These are phyloP conservation scores for Ganoderma sinense DNA, from an alignment of 1,284 basidiomycete genomes.

Conservation along the genomic window DNA sequence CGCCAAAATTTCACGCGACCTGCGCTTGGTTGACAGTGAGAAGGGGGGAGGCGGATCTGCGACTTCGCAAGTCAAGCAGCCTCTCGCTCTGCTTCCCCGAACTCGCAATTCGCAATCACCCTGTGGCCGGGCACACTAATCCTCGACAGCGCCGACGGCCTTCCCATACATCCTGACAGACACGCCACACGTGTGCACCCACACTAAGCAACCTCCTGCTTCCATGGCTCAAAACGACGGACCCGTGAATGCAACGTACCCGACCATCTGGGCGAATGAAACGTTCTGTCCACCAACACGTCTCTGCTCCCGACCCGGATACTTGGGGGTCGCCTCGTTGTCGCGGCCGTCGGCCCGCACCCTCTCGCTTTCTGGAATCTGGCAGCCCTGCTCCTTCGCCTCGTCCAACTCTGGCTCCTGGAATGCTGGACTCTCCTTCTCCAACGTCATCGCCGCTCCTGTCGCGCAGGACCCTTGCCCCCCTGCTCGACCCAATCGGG, in stretches of 20 bases:
- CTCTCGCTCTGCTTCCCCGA: slow-evolving; percentile 5
- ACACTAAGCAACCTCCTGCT: slow-evolving; percentile 1
- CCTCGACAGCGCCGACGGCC: slow-evolving; percentile 5
- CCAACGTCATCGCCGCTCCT: slow-evolving; percentile 8
- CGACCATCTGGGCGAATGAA: slow-evolving; percentile 2
- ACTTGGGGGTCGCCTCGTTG: slow-evolving; percentile 11
- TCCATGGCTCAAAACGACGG: slow-evolving; percentile 12
- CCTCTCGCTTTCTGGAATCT: not conserved
- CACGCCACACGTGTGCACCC: slow-evolving; percentile 7
- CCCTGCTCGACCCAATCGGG: not conserved
- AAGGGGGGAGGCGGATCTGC: slow-evolving; percentile 7
- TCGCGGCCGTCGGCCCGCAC: slow-evolving; percentile 14
- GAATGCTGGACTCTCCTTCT: slow-evolving; percentile 4
- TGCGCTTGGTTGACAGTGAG: slow-evolving; percentile 10
- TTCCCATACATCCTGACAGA: slow-evolving; percentile 9
- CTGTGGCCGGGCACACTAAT: not conserved
- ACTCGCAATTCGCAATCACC: not conserved
- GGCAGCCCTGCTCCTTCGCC: slow-evolving; percentile 1
- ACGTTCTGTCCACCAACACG: slow-evolving; percentile 1
- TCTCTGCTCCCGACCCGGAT: slow-evolving; percentile 11
- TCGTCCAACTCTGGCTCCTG: slow-evolving; percentile 3
- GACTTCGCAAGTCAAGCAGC: slow-evolving; percentile 4
- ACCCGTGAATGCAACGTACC: slow-evolving; percentile 10
- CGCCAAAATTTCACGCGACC: not conserved
- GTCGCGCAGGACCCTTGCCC: not conserved